Conservation (phyloP, 2,329 filamentous ascomycete species). For the Aschersonia sp. region DNA sequence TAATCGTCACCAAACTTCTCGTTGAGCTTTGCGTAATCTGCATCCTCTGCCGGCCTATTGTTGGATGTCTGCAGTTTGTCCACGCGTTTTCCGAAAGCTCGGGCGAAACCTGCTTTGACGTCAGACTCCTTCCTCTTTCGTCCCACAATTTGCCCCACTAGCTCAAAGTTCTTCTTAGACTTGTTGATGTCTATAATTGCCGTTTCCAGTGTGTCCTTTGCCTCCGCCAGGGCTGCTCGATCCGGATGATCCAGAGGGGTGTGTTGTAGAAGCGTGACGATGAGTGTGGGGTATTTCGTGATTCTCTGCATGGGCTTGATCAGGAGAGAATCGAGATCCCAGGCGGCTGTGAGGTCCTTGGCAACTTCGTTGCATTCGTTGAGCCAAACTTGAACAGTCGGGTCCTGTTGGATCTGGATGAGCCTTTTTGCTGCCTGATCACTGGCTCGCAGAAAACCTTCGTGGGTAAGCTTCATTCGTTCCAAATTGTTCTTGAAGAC, state of each 20-base stretch:
- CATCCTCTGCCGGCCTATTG: conserved; percentile 56
- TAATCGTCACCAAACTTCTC: conserved; percentile 89
- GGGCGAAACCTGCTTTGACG: conserved; percentile 68
- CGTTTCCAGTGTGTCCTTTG: conserved; percentile 40
- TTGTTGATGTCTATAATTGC: conserved; percentile 84
- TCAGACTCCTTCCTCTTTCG: conserved; percentile 82
- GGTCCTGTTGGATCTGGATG: conserved; percentile 47
- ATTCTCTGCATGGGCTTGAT: conserved; percentile 95
- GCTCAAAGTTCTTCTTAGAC: conserved; percentile 85
- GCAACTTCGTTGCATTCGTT: conserved; percentile 87
- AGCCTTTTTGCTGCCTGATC: conserved; percentile 47
- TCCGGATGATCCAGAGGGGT: conserved; percentile 80
- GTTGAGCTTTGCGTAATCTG: conserved; percentile 64
- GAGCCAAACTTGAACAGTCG: conserved; percentile 67
- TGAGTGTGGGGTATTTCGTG: conserved; percentile 81
- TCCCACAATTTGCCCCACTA: conserved; percentile 78
- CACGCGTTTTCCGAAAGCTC: conserved; percentile 78
- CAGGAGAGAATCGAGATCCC: conserved; percentile 89
- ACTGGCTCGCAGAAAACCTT: conserved; percentile 48
- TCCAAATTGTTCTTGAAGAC: conserved; percentile 43
- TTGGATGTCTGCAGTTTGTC: conserved; percentile 63
- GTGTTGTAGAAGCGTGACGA: conserved; percentile 64
- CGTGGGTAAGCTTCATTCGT: conserved; percentile 45
- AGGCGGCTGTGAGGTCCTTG: conserved; percentile 81
- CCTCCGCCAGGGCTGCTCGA: conserved; percentile 43